Evolutionary conservation across 768 basidiomycete genomes (phyloP).

Genomic region (Mycena albidolilacea): DNA sequence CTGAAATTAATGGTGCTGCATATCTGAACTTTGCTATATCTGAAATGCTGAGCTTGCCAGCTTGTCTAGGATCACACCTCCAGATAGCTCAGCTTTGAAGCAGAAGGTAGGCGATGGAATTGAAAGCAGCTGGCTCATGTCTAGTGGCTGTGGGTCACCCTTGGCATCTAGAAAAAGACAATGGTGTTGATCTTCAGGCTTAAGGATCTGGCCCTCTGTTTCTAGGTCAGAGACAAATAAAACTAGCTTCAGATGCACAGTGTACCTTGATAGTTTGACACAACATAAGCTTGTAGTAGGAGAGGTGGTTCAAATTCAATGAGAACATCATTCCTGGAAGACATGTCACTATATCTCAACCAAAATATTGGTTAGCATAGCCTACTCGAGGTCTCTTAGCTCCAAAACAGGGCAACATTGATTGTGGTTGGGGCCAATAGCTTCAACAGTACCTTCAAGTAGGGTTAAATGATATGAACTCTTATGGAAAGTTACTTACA

Average conservation of each 20-base stretch:
- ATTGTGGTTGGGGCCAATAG: background rate
- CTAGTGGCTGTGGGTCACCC: background rate
- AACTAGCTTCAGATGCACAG: background rate
- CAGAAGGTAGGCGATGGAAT: background rate
- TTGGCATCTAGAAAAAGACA: background rate
- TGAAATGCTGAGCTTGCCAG: background rate
- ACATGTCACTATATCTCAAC: background rate
- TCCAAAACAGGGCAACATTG: background rate
- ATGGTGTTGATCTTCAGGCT: background rate
- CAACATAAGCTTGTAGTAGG: constrained; percentile 2
- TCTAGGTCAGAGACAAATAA: background rate
- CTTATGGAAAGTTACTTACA: background rate
- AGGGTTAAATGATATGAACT: background rate
- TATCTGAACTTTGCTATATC: background rate
- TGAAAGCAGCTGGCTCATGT: background rate
- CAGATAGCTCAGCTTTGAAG: background rate
- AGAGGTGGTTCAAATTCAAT: constrained; percentile 1
- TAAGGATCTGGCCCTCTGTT: constrained; percentile 4
- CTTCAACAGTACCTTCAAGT: constrained; percentile 1
- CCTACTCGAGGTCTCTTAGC: background rate
- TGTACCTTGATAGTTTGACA: background rate
- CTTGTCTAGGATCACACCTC: background rate
- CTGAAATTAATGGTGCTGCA: background rate
- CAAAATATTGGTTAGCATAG: background rate
- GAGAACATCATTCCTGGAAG: background rate